Base-by-base conservation (phyloP, 2,329 filamentous ascomycete genomes). In the Aspergillus ibericus region DNA sequence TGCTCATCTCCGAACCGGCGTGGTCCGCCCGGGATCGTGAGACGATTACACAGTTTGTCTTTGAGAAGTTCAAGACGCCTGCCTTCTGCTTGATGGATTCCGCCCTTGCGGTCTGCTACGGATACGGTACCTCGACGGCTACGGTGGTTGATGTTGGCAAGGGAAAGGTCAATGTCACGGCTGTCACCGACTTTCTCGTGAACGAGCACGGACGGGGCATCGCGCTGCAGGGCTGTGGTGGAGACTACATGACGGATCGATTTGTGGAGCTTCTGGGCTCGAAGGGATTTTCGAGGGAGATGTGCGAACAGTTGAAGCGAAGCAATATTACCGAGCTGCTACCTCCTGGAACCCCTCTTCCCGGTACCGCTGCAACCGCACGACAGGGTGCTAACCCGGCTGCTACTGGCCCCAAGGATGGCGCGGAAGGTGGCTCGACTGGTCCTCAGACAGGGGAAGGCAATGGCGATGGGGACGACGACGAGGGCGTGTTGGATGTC, bases 21-120 rank as follows among this genome's bases (percentile, higher is more conserved):
- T 99, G 95, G 93, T 92, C 92, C 4, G 86, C 90, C 8, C 88
- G 89, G 62, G 92, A 97, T 75, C 89, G 89, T 72, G 93, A 98
- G 77, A 85, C 85, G 38, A 88, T 99, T 65, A 90, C 93, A 13
- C 91, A 95, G 63, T 99, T 96, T 80, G 86, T 98, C 64, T 99
- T 99, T 70, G 95, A 99, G 77, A 96, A 95, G 77, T 96, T 96
- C 72, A 95, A 93, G 79, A 95, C 92, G 0, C 95, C 95, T 0
- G 92, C 91, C 0, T 89, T 99, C 53, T 93, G 90, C 67, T 83
- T 98, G 62, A 89, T 99, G 80, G 91, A 98, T 76, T 89, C 92
- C 66, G 93, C 91, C 3, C 79, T 96, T 48, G 93, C 95, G 25
- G 90, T 92, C 0, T 88, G 81, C 58, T 88, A 86, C 69, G 87